Evolutionary conservation across 2,329 filamentous ascomycete species (phyloP).

Genomic region (Colletotrichum orbiculare): DNA sequence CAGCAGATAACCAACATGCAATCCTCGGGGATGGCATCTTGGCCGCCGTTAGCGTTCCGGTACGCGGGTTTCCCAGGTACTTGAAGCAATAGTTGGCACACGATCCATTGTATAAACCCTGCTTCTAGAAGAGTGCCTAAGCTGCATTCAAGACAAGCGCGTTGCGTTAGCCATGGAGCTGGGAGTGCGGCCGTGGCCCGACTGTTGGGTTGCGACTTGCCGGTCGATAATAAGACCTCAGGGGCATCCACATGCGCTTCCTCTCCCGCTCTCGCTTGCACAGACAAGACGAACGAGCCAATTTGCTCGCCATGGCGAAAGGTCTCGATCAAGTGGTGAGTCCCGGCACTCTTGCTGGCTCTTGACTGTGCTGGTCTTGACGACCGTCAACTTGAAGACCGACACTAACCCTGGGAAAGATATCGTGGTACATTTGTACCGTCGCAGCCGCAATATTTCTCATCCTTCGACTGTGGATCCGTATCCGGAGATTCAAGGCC

Average conservation of each 20-base stretch:
- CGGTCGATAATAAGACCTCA: conserved; percentile 25
- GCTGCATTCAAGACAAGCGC: conserved; percentile 20
- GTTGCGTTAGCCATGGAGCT: conserved; percentile 1
- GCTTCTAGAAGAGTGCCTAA: conserved; percentile 8
- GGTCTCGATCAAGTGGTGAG: conserved; percentile 31
- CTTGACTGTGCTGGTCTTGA: background rate
- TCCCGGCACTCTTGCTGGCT: background rate
- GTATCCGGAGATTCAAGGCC: conserved; percentile 42
- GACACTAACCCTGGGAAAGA: conserved; percentile 1
- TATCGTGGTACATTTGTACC: conserved; percentile 39
- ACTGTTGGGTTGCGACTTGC: conserved; percentile 7
- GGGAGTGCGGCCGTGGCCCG: background rate
- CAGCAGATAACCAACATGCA: too few relatives aligned
- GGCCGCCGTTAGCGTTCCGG: conserved; percentile 1
- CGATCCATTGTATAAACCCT: conserved; percentile 15
- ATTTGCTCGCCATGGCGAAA: conserved; percentile 23
- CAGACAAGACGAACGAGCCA: conserved; percentile 5
- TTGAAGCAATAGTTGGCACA: background rate
- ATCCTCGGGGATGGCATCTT: background rate
- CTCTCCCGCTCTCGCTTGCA: conserved; percentile 9
- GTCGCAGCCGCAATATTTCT: conserved; percentile 42
- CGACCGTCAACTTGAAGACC: background rate
- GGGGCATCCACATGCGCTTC: conserved; percentile 12
- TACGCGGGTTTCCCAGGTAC: conserved; percentile 2
- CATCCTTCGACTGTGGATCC: conserved; percentile 42